A percentile compares a stretch with the other conserved stretches of the same genome.
Evolutionary conservation across 129 eudicot species (phyloP).

Genomic region (Saussurea involucrata): DNA sequence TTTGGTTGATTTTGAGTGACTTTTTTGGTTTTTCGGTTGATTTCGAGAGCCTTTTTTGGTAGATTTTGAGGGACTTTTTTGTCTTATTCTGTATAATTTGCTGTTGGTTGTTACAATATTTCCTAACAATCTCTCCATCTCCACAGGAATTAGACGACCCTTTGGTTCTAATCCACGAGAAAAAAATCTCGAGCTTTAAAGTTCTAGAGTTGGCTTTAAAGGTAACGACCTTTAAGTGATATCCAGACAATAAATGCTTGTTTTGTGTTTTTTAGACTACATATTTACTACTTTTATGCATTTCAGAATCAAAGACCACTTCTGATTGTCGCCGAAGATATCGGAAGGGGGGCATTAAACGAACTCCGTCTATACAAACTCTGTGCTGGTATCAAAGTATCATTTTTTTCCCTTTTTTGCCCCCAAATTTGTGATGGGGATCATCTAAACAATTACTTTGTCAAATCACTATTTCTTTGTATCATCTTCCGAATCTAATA

Average conservation of each 20-base stretch:
- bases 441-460: neutral
- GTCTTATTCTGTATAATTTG: neutral
- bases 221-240: slow-evolving; percentile 27
- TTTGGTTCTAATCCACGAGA: slow-evolving; percentile 66
- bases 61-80: no score
- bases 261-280: neutral
- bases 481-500: neutral
- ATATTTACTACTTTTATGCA: neutral
- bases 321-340: slow-evolving; percentile 75
- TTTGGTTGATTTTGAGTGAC: no score
- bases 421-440: neutral
- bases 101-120: neutral
- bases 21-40: no score
- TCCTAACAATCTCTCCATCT: neutral
- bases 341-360: slow-evolving; percentile 70
- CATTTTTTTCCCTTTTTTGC: no score
- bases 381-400: slow-evolving; percentile 72
- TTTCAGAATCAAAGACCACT: slow-evolving; percentile 61
- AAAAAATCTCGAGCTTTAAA: slow-evolving; percentile 61
- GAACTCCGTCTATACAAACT: slow-evolving; percentile 70
- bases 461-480: neutral
- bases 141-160: slow-evolving; percentile 75
- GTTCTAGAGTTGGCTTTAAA: slow-evolving; percentile 69
- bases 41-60: no score
- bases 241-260: neutral